Evolutionary conservation across 1,139 yeast genomes (phyloP), one percentile per base, ranked within the genome.

Genomic region (Suzukiozyma palmioleophila): DNA sequence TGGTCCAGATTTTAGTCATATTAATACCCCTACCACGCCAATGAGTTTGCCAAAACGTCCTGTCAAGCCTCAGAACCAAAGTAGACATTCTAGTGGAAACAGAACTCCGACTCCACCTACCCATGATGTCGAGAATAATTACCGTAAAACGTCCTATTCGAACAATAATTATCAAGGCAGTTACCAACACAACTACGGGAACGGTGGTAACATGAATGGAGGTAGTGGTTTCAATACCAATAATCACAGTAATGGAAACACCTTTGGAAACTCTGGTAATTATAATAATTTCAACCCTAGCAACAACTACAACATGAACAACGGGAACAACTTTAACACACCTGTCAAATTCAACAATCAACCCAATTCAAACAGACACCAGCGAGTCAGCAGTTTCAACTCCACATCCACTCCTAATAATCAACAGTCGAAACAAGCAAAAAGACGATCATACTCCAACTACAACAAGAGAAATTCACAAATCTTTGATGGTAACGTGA

Each of bases 21-120:
- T 51, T 33, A 48, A 48, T 32, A 50, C 54, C 21, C 57, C 60
- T 14, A 46, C 54, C 52, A 58, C 53, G 37, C 45, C 57, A 12
- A 60, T 50, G 41, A 36, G 18, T 32, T 48, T 58, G 27, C 56
- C 64, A 12, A 58, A 53, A 41, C 53, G 57, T 42, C 46, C 47
- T 5, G 41, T 40, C 18, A 42, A 50, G 14, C 31, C 31, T 28
- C 31, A 28, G 11, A n/a, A n/a, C n/a, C 22, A 18, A 18, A 51
- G 46, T 32, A 43, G 48, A 28, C 51, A 46, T 36, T 40, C 39
- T 26, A 56, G 53, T 36, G 32, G 41, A n/a, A 47, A 47, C 27
- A 49, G 59, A 36, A 56, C 61, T 7, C 59, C 66, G 24, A 60
- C 67, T 1, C 67, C 66, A 12, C 65, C 36, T 28, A 31, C 34